These are phyloP conservation scores for Boletus speciosus DNA, from an alignment of 768 basidiomycete species.

Conservation along the genomic window DNA sequence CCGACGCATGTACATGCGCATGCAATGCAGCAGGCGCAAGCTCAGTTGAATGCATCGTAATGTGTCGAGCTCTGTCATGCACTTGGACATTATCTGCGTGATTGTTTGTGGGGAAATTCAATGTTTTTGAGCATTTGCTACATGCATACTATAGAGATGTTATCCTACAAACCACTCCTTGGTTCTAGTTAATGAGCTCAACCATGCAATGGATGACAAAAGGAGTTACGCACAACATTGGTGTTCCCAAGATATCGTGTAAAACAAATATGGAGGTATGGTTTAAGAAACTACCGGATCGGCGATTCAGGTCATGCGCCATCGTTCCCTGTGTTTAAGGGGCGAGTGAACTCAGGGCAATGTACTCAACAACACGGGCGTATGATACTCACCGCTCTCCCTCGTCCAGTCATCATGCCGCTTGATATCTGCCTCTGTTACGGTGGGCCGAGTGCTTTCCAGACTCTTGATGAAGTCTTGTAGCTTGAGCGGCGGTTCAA, in stretches of 20 bases:
- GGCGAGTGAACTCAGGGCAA: neutral
- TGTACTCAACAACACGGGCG: neutral
- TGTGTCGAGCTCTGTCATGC: neutral
- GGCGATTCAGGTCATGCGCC: constrained; percentile 24
- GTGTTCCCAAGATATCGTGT: constrained; percentile 10
- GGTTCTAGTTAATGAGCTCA: constrained; percentile 4
- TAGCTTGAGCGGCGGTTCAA: constrained; percentile 80
- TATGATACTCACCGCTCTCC: constrained; percentile 62
- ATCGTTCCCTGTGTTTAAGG: constrained; percentile 25
- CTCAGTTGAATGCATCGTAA: constrained; percentile 34
- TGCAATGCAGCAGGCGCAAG: constrained; percentile 56
- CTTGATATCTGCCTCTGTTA: constrained; percentile 83
- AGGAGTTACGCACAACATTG: constrained; percentile 3
- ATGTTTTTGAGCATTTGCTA: constrained; percentile 2
- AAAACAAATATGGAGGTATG: constrained; percentile 21
- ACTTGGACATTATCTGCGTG: neutral
- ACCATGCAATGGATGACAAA: constrained; percentile 1
- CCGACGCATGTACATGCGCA: constrained; percentile 72
- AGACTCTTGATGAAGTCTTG: constrained; percentile 82
- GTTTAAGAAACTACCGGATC: constrained; percentile 1
- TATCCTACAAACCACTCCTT: constrained; percentile 17
- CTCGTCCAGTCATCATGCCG: constrained; percentile 81
- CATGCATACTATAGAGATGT: constrained; percentile 18
- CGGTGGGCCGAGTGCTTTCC: constrained; percentile 78
- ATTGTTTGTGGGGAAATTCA: neutral